A percentile compares a stretch with the other conserved stretches of the same genome.
phyloP scores from a whole-genome alignment of 495 filamentous ascomycete genomes.

The Penicillium steckii region DNA sequence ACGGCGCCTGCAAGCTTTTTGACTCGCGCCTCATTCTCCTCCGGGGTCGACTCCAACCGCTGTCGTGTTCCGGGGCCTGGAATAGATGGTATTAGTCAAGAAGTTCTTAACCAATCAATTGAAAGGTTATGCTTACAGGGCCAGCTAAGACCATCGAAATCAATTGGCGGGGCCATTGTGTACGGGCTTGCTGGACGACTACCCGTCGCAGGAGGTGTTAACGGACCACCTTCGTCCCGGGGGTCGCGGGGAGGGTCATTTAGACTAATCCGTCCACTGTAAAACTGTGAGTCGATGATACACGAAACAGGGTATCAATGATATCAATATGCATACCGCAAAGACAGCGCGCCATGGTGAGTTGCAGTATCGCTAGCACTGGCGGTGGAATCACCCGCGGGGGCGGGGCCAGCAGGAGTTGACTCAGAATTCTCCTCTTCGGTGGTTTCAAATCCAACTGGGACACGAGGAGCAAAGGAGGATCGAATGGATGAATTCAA shows the following conservation, averaged over 20 bases:
- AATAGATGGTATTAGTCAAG: background rate
- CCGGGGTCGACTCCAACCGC: constrained; percentile 73
- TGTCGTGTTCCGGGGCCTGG: constrained; percentile 75
- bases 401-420: constrained; percentile 10
- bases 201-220: constrained; percentile 45
- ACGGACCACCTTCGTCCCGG: constrained; percentile 61
- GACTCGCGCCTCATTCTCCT: constrained; percentile 68
- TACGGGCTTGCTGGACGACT: constrained; percentile 59
- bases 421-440: background rate
- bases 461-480: constrained; percentile 44
- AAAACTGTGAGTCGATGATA: constrained; percentile 4
- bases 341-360: constrained; percentile 15
- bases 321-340: constrained; percentile 27
- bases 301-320: background rate
- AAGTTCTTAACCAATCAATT: background rate
- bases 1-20: constrained; percentile 82
- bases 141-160: constrained; percentile 72
- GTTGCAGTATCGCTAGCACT: constrained; percentile 10
- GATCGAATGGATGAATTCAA: constrained; percentile 53
- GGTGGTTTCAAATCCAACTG: constrained; percentile 36
- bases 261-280: constrained; percentile 33
- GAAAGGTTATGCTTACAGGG: constrained; percentile 54
- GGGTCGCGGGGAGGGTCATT: constrained; percentile 73
- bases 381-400: constrained; percentile 20
- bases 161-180: constrained; percentile 62